phyloP scores from a whole-genome alignment of 108 stramenopile species.

The Cylindrotheca fusiformis region DNA sequence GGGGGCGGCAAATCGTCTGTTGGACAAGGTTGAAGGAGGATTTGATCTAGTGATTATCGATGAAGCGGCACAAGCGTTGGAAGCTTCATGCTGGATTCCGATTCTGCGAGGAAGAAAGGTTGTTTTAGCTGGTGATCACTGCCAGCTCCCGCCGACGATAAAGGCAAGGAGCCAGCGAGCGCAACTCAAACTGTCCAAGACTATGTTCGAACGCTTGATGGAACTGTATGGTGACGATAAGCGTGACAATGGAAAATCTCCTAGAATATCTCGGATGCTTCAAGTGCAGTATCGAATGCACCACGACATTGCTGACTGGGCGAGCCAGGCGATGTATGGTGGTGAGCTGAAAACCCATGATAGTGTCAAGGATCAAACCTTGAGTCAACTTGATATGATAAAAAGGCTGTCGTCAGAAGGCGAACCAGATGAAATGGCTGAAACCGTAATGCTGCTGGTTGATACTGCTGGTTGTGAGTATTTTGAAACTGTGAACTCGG shows the following conservation, averaged over 20 bases:
- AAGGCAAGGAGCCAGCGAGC: slow-evolving; percentile 47
- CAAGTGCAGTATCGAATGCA: slow-evolving; percentile 98
- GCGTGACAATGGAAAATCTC: background rate
- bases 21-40: slow-evolving; percentile 43
- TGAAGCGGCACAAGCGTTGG: slow-evolving; percentile 97
- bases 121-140: slow-evolving; percentile 96
- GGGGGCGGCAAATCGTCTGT: slow-evolving; percentile 71
- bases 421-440: slow-evolving; percentile 17
- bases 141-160: slow-evolving; percentile 97
- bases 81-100: slow-evolving; percentile 95
- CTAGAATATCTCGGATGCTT: slow-evolving; percentile 75
- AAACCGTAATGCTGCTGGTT: slow-evolving; percentile 70
- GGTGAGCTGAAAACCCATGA: slow-evolving; percentile 66
- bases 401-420: slow-evolving; percentile 5
- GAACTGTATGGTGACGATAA: slow-evolving; percentile 44
- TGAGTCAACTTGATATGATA: slow-evolving; percentile 41
- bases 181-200: slow-evolving; percentile 68
- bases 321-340: slow-evolving; percentile 86
- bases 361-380: slow-evolving; percentile 47
- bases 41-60: slow-evolving; percentile 99
- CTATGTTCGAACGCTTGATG: slow-evolving; percentile 96
- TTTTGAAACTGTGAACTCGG: slow-evolving; percentile 70
- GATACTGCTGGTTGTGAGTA: slow-evolving; percentile 96
- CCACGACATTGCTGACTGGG: slow-evolving; percentile 89
- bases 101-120: slow-evolving; percentile 75